Evolutionary conservation across 2,329 filamentous ascomycete genomes (phyloP), one percentile per base, ranked within the genome.

Genomic region (Microcyclosporella mali): DNA sequence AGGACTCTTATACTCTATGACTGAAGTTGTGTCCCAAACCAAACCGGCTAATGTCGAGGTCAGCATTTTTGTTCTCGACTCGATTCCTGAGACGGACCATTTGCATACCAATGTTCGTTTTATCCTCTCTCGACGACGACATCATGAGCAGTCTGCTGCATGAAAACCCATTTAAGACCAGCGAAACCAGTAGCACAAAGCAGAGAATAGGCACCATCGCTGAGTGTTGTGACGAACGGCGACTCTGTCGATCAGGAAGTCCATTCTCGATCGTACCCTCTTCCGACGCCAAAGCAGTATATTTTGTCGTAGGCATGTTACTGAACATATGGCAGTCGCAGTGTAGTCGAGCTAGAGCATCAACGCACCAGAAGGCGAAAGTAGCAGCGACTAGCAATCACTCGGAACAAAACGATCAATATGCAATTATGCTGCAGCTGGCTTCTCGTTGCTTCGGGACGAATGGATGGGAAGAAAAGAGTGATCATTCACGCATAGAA

Each of bases 81-180:
- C 16, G 6, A 18, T 30, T 39, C 15, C 16, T n/a, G 6, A 30
- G n/a, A 15, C 16, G 6, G 15, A 4, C 15, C 14, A 11, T 6
- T 28, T 4, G 6, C 25, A 9, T 8, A 32, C 37, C 29, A 39
- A 39, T 11, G 12, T 31, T 39, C n/a, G 25, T 32, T 18, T 16
- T 21, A 9, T 28, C 12, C 25, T 8, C 29, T n/a, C 25, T 18
- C 3, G 9, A 10, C 15, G 12, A 14, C n/a, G 21, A 39, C 4
- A 25, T 8, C 14, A 8, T n/a, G 21, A 28, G 15, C 14, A 39
- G 14, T 31, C 9, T 30, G 28, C 18, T 19, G 37, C 25, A 30
- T 30, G 37, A 31, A 15, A 16, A 31, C 15, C 18, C 34, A 16
- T 37, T 37, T n/a, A 39, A 28, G 9, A 4, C 37, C 37, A 30